Evolutionary conservation across 73 alveolate genomes (phyloP), one percentile per base, ranked within the genome.

Genomic region (Symbiodinium natans): DNA sequence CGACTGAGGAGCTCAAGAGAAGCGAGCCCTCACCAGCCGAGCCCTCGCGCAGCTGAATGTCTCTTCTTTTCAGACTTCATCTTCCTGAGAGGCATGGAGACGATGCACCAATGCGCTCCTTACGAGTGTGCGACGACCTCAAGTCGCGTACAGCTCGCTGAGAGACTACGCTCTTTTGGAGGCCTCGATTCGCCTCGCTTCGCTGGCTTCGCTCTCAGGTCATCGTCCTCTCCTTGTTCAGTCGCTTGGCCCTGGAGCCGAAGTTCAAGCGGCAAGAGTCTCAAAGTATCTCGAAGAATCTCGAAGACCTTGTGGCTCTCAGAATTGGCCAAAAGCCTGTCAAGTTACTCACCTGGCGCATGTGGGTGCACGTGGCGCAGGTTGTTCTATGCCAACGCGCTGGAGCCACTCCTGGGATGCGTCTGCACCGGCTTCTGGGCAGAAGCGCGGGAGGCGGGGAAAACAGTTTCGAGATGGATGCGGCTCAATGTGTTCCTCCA

Each of bases 201-300:
- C 63, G 17, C 29, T n/a, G 15, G 42, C 41, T n/a, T n/a, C 43
- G 84, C 27, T 27, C 42, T 74, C 74, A 88, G 95, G 95, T 90
- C 54, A 52, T 90, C 33, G 97, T 82, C 41, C 88, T 90, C 46
- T 90, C 97, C 31, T 46, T 90, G 19, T 90, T 90, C 97, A 90
- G 97, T n/a, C 97, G 97, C 29, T 34, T 90, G 40, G 97, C 97
- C 17, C 77, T 90, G 88, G 97, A 90, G 80, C 97, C 97, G 23
- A 90, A 90, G 77, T 90, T 90, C 77, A 90, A 90, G 77, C 68
- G 17, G 97, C 52, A 5, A 41, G 42, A 41, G 75, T 46, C 71
- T 29, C 13, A 21, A 7, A 5, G 2, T 19, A 71, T 19, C 7
- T 5, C 15, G 33, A 40, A 34, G 43, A 21, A 27, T 21, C 33